These are phyloP conservation scores for Protomyces inundatus DNA, from an alignment of 1,139 yeast genomes.

Conservation along the genomic window DNA sequence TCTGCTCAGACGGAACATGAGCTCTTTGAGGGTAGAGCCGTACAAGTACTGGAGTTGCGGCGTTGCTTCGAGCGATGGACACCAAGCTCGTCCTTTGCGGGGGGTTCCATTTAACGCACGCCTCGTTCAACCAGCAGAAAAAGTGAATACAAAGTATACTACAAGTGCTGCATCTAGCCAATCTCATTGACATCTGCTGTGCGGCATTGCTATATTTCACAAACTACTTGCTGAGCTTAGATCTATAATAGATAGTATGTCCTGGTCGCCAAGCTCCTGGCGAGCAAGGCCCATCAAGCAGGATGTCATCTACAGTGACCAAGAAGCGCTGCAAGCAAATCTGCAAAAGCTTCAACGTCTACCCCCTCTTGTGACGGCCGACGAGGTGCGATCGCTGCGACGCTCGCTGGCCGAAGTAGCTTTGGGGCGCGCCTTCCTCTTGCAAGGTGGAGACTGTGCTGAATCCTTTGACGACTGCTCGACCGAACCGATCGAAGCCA, in stretches of 20 bases:
- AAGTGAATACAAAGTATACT: too few relatives aligned
- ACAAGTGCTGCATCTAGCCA: too few relatives aligned
- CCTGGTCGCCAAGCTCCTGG: slow-evolving; percentile 45
- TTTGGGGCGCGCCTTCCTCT: slow-evolving; percentile 44
- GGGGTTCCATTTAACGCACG: too few relatives aligned
- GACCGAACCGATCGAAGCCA: slow-evolving; percentile 39
- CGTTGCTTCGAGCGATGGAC: too few relatives aligned
- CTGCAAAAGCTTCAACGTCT: slow-evolving; percentile 43
- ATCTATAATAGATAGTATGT: neutral
- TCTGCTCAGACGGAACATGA: neutral
- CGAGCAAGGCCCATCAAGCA: slow-evolving; percentile 44
- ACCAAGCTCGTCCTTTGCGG: too few relatives aligned
- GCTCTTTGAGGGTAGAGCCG: neutral
- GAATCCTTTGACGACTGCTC: slow-evolving; percentile 46
- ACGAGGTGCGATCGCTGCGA: slow-evolving; percentile 37
- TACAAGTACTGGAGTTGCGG: too few relatives aligned
- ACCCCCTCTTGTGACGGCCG: slow-evolving; percentile 45
- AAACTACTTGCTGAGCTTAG: neutral
- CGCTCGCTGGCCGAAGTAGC: slow-evolving; percentile 42
- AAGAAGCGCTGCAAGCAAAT: slow-evolving; percentile 40
- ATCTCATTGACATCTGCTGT: too few relatives aligned
- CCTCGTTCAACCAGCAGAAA: too few relatives aligned
- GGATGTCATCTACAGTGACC: slow-evolving; percentile 44
- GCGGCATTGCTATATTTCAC: too few relatives aligned
- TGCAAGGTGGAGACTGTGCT: slow-evolving; percentile 49